Base-by-base conservation (phyloP, 257 asterid genomes). In the Mentha longifolia region DNA sequence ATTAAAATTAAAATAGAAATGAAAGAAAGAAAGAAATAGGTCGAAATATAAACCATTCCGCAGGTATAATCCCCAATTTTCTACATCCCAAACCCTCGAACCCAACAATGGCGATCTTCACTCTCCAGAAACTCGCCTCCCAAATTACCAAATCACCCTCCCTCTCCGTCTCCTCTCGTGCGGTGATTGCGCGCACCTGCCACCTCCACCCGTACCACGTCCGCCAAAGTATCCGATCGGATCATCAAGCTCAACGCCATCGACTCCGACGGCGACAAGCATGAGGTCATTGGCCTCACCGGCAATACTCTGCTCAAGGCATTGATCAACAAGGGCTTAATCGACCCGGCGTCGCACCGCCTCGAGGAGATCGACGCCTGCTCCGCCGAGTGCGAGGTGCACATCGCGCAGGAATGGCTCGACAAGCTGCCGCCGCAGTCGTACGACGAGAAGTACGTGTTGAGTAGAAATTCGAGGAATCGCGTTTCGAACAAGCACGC, bases 371-470 rank as follows among this genome's bases (percentile, higher is more conserved):
- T 88, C 81, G 97, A 93, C 17, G 96, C 98, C 63, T 93, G 98
- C 76, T 94, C 99, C 25, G 87, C 99, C 22, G 97, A 94, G 81
- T 94, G 99, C 86, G 99, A 94, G 92, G 97, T 94, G 47, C 97
- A 88, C 55, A 94, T 94, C 76, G 97, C 97, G 56, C 89, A 94
- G 86, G 97, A 94, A 71, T 93, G 98, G 98, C 93, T 93, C 43
- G 95, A 88, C 56, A 93, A 90, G 83, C 90, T 93, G 33, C 99
- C 99, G 45, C 83, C 92, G 28, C 76, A 84, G 33, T 46, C 97
- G 65, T 68, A 84, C 41, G 89, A 84, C 7, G 89, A 84, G 85
- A 16, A 85, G 84, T 85, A 85, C 52, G 85, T 85, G 65, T 31
- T 85, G 77, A 79, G 15, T 74, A 85, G 85, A 85, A 86, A 80